Evolutionary conservation across 805 yeast species (phyloP), one percentile per base, ranked within the genome.

Genomic region (Wickerhamomyces alni): DNA sequence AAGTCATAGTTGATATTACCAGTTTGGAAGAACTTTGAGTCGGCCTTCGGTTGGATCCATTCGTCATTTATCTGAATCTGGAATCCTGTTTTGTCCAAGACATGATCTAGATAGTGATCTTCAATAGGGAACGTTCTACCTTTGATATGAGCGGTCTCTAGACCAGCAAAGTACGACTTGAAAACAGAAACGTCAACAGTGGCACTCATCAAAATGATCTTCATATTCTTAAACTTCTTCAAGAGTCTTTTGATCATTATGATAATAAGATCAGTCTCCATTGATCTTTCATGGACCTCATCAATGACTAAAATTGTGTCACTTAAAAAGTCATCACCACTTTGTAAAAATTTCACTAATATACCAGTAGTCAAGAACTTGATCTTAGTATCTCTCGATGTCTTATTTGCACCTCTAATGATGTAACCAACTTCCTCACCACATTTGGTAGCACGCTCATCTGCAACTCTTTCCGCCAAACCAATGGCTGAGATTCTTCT

Each of bases 211-310:
- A 93, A 67, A 9, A 91, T 71, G 25, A 91, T 68, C 51, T 78
- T 83, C 42, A 89, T 57, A 1, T 76, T 70, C 36, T 67, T 69
- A 33, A 57, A 52, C 34, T 58, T 65, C 10, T 62, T 54, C 47
- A 80, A 51, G 5, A 87, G 63, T 29, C 71, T 72, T 51, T 86
- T 88, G 45, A 91, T 65, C 35, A 91, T 72, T 38, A 88, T 86
- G 38, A 91, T 66, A 29, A 91, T 66, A 41, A 89, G 79, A 59
- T 91, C 98, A 44, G 89, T 79, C 52, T 91, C 98, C 40, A 89
- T 76, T 0, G 96, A 87, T 48, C 98, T 66, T 61, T 91, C 98
- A 58, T 91, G 98, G n/a, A 91, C 98, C 62, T 91, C 98, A 68
- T 91, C 98, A 30, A 89, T 77, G 30, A 89, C 79, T 29, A 89